A percentile compares a stretch with the other conserved stretches of the same genome.
Conservation (phyloP, 1,284 basidiomycete species). For the Moesziomyces globuligerus region DNA sequence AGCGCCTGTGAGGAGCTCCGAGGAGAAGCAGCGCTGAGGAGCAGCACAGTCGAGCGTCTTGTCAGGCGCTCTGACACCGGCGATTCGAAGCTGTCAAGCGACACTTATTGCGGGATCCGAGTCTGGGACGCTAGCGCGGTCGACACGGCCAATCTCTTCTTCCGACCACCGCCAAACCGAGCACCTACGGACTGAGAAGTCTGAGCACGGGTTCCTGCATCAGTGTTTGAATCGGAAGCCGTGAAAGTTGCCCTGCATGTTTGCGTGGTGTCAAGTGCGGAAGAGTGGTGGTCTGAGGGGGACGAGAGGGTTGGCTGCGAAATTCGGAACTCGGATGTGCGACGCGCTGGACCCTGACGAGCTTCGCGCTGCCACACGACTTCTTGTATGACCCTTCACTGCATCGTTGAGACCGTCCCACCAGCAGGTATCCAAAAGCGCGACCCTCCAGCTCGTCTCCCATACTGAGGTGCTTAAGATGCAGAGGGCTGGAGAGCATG, state of each 20-base stretch:
- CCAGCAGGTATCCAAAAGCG: too few species aligned
- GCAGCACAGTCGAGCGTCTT: neutral
- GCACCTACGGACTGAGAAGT: conserved; percentile 1
- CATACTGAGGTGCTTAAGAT: too few species aligned
- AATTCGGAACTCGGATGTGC: conserved; percentile 16
- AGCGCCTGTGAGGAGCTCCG: neutral
- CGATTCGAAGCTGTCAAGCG: conserved; percentile 13
- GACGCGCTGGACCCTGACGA: conserved; percentile 31
- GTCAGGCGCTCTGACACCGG: neutral
- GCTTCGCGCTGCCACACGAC: too few species aligned
- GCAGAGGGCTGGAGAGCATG: neutral
- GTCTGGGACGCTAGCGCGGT: conserved; percentile 26
- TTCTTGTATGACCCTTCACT: too few species aligned
- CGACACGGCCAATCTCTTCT: conserved; percentile 24
- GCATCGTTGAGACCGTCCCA: too few species aligned
- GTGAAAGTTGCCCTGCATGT: too few species aligned
- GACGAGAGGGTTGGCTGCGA: neutral
- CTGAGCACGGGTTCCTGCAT: too few species aligned
- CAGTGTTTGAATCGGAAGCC: too few species aligned
- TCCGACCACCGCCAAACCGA: conserved; percentile 19
- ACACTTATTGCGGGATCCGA: neutral
- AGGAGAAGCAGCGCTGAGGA: neutral
- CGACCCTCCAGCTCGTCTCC: too few species aligned
- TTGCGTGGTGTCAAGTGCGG: too few species aligned
- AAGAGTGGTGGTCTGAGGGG: neutral